These are phyloP conservation scores for Dendrobium chrysotoxum DNA, from an alignment of 106 monocot species.

Conservation along the genomic window DNA sequence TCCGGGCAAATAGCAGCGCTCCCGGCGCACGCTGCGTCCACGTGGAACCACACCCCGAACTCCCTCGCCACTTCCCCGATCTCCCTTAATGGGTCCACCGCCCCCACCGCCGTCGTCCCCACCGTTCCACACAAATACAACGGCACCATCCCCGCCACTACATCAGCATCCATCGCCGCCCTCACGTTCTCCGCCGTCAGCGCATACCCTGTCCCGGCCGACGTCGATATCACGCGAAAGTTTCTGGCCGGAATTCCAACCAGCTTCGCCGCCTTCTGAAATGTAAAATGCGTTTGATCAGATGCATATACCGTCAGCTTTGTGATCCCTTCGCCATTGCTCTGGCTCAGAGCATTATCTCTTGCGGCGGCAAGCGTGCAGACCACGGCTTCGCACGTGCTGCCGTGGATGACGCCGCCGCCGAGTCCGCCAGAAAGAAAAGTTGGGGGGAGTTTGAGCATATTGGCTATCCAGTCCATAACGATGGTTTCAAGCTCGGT, in stretches of 20 bases:
- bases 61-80: constrained; percentile 23
- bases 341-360: constrained; percentile 16
- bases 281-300: constrained; percentile 53
- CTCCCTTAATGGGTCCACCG: constrained; percentile 34
- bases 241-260: constrained; percentile 33
- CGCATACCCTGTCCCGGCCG: constrained; percentile 13
- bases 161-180: constrained; percentile 17
- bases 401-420: constrained; percentile 30
- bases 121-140: constrained; percentile 42
- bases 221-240: constrained; percentile 26
- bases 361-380: constrained; percentile 39
- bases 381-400: constrained; percentile 36
- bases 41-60: constrained; percentile 29
- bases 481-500: constrained; percentile 57
- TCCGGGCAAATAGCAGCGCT: constrained; percentile 31
- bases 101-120: constrained; percentile 32
- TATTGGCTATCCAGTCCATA: constrained; percentile 39
- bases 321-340: constrained; percentile 8
- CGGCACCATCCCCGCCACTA: constrained; percentile 22
- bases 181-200: constrained; percentile 10
- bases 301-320: constrained; percentile 48
- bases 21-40: constrained; percentile 42
- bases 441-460: constrained; percentile 26
- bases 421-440: constrained; percentile 30
- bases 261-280: constrained; percentile 32